A percentile compares a stretch with the other conserved stretches of the same genome.
Evolutionary conservation across 495 filamentous ascomycete genomes (phyloP).

Genomic region (Chlorociboria aeruginascens): DNA sequence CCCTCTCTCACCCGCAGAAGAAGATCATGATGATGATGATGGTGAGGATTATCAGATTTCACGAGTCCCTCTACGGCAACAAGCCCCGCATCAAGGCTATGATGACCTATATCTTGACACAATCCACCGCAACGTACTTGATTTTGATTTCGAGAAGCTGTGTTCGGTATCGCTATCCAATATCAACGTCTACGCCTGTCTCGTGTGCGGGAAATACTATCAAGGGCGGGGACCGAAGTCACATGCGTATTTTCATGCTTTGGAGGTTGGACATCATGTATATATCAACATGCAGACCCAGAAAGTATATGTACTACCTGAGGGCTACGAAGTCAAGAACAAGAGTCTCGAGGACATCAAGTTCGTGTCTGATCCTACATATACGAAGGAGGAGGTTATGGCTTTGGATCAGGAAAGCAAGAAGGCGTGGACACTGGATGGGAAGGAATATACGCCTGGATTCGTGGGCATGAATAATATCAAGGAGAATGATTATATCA

Average conservation of each 20-base stretch:
- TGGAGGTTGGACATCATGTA: conserved; percentile 91
- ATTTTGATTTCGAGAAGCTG: conserved; percentile 97
- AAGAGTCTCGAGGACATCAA: conserved; percentile 98
- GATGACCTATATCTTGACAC: conserved; percentile 96
- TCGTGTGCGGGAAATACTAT: conserved; percentile 96
- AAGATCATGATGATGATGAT: conserved; percentile 32
- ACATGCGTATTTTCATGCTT: conserved; percentile 93
- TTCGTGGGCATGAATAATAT: conserved; percentile 99
- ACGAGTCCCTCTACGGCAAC: conserved; percentile 41
- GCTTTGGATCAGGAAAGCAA: conserved; percentile 69
- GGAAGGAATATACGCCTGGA: conserved; percentile 77
- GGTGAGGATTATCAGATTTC: conserved; percentile 30
- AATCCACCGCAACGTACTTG: conserved; percentile 76
- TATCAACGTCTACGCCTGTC: conserved; percentile 97
- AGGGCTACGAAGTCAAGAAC: conserved; percentile 93
- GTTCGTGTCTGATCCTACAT: conserved; percentile 90
- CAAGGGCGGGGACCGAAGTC: conserved; percentile 89
- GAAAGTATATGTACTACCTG: conserved; percentile 89
- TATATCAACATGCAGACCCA: conserved; percentile 95
- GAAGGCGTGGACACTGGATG: conserved; percentile 63
- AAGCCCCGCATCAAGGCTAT: conserved; percentile 76
- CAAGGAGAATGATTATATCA: conserved; percentile 98
- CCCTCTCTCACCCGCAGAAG: conserved; percentile 3
- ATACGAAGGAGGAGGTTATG: conserved; percentile 63
- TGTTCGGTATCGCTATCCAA: conserved; percentile 93